A percentile compares a stretch with the other conserved stretches of the same genome.
These are phyloP conservation scores for Cladophialophora psammophila DNA, from an alignment of 2,329 filamentous ascomycete species.

Conservation along the genomic window DNA sequence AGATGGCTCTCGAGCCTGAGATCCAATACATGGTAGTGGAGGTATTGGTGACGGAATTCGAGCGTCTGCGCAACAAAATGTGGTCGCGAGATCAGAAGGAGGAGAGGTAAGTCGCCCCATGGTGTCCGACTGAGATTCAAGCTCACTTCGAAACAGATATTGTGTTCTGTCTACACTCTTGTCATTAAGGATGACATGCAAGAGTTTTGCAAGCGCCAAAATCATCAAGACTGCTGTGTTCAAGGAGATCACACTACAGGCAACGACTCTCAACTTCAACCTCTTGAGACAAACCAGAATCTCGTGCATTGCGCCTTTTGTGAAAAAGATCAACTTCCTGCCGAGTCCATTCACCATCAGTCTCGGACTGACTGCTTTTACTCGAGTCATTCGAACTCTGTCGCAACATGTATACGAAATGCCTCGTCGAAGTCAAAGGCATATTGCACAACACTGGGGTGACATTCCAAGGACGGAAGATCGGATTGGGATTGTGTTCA, in stretches of 20 bases:
- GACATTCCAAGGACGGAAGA: background rate
- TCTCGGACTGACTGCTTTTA: background rate
- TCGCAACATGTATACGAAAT: background rate
- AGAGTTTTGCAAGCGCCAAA: background rate
- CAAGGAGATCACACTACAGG: slow-evolving; percentile 1
- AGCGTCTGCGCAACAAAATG: background rate
- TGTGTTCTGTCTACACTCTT: slow-evolving; percentile 1
- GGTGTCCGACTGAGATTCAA: background rate
- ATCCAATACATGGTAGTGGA: slow-evolving; percentile 12
- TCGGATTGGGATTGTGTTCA: background rate
- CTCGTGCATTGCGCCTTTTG: slow-evolving; percentile 1
- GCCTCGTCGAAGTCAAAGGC: background rate
- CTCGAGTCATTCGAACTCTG: background rate
- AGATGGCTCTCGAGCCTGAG: background rate
- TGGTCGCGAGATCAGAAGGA: background rate
- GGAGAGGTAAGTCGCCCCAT: background rate
- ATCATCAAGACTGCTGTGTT: slow-evolving; percentile 7
- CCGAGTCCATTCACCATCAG: background rate
- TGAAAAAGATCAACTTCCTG: slow-evolving; percentile 5
- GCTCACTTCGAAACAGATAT: slow-evolving; percentile 2
- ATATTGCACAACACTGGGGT: background rate
- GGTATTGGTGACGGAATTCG: slow-evolving; percentile 4
- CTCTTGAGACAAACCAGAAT: background rate
- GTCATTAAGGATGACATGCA: slow-evolving; percentile 5
- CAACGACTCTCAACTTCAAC: background rate